These are phyloP conservation scores for Alternaria incomplexa DNA, from an alignment of 2,329 filamentous ascomycete species.

Conservation along the genomic window DNA sequence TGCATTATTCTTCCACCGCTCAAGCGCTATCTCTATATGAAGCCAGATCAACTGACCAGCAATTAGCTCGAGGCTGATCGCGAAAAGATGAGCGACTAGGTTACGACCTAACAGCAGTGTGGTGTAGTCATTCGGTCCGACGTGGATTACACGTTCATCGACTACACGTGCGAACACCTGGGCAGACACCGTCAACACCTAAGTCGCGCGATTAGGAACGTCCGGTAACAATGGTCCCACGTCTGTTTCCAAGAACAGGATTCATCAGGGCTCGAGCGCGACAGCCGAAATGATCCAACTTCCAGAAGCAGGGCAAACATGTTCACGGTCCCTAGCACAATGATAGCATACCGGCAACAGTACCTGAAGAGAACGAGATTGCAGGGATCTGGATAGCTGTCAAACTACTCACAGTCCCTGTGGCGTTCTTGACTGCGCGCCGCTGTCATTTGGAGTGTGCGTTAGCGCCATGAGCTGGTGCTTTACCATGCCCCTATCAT, in stretches of 20 bases:
- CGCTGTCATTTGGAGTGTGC: neutral
- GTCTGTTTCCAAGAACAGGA: neutral
- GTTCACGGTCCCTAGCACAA: neutral
- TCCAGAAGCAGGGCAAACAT: neutral
- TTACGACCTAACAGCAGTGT: neutral
- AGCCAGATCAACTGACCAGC: conserved; percentile 83
- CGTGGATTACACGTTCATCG: neutral
- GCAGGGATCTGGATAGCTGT: neutral
- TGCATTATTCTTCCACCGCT: conserved; percentile 78
- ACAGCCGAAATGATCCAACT: neutral
- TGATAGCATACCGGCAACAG: neutral
- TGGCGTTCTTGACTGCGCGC: neutral
- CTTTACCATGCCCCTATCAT: neutral
- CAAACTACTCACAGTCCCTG: neutral
- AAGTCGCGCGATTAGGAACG: neutral
- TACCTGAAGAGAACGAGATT: neutral
- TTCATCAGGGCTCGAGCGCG: neutral
- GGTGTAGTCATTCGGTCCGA: neutral
- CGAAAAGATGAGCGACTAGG: neutral
- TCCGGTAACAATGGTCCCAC: neutral
- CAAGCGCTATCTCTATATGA: conserved; percentile 98
- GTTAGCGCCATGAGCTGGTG: neutral
- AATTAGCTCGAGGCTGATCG: too few species aligned
- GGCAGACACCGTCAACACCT: neutral
- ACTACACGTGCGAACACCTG: neutral